Conservation (phyloP, 1,139 yeast species). For the Insectozyma bohioensis region DNA sequence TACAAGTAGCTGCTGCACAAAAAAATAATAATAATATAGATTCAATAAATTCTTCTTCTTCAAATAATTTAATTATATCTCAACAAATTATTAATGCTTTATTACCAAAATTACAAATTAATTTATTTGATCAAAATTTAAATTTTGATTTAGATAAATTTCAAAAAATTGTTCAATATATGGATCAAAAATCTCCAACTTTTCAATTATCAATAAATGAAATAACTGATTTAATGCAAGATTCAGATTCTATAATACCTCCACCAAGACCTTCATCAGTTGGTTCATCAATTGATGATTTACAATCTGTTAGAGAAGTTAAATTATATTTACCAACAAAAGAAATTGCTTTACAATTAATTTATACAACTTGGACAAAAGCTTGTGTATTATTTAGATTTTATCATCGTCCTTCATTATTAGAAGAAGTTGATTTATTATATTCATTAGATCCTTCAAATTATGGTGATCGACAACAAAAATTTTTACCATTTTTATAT, state of each 20-base stretch:
- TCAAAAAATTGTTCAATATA: slow-evolving; percentile 22
- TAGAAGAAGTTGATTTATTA: slow-evolving; percentile 47
- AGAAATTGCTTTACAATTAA: slow-evolving; percentile 66
- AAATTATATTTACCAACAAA: slow-evolving; percentile 75
- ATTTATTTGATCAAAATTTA: slow-evolving; percentile 32
- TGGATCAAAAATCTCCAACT: slow-evolving; percentile 22
- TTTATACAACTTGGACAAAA: slow-evolving; percentile 78
- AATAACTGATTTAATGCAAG: slow-evolving; percentile 26
- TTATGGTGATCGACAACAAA: slow-evolving; percentile 72
- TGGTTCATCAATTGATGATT: slow-evolving; percentile 21
- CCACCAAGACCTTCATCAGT: slow-evolving; percentile 19
- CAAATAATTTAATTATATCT: slow-evolving; percentile 21
- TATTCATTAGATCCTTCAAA: slow-evolving; percentile 66
- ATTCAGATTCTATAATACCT: slow-evolving; percentile 15
- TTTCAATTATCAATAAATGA: slow-evolving; percentile 20
- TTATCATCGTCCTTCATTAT: slow-evolving; percentile 81
- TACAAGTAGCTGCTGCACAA: slow-evolving; percentile 16
- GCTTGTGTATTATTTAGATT: slow-evolving; percentile 84
- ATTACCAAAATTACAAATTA: slow-evolving; percentile 49
- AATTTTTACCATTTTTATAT: slow-evolving; percentile 76
- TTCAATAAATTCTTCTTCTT: slow-evolving; percentile 10
- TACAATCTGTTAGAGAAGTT: slow-evolving; percentile 40
- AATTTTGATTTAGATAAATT: slow-evolving; percentile 37
- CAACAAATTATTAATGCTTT: slow-evolving; percentile 40
- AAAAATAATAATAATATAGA: slow-evolving; percentile 15